Percentiles rank a stretch among this genome's conserved stretches.
Conservation (phyloP, 768 basidiomycete species). For the Suillus occidentalis region DNA sequence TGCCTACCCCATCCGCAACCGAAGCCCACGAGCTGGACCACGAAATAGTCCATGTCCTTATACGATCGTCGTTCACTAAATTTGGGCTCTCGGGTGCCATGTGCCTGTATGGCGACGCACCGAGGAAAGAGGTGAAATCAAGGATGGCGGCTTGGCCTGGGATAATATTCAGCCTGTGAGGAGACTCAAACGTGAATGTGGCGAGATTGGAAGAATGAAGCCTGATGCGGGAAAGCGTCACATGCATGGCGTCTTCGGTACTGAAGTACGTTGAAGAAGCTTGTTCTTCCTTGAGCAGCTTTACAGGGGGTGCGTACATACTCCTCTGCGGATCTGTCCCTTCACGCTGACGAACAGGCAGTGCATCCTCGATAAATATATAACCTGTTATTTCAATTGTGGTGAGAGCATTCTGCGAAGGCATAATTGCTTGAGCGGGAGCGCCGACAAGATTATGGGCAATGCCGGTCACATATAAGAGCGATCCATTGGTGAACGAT, state of each 20-base stretch:
- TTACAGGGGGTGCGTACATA: constrained; percentile 62
- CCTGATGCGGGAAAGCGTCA: constrained; percentile 36
- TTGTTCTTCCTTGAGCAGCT: constrained; percentile 51
- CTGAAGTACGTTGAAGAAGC: constrained; percentile 30
- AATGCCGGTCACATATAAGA: constrained; percentile 65
- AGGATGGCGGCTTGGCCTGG: constrained; percentile 58
- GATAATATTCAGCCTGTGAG: constrained; percentile 32
- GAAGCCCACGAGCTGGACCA: constrained; percentile 21
- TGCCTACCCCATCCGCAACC: not conserved
- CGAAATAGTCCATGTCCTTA: constrained; percentile 68
- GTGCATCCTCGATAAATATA: constrained; percentile 50
- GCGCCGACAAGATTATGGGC: constrained; percentile 50
- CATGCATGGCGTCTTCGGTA: constrained; percentile 19
- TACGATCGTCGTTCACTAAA: constrained; percentile 61
- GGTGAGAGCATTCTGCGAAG: constrained; percentile 52
- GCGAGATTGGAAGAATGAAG: constrained; percentile 50
- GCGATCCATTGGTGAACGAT: constrained; percentile 51
- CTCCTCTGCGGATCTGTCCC: constrained; percentile 34
- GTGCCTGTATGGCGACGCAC: constrained; percentile 49
- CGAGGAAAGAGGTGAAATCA: constrained; percentile 53
- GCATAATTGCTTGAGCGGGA: constrained; percentile 50
- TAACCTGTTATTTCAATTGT: constrained; percentile 52
- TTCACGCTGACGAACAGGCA: constrained; percentile 52
- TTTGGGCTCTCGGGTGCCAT: constrained; percentile 51
- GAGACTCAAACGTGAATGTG: constrained; percentile 51